A percentile compares a stretch with the other conserved stretches of the same genome.
phyloP scores from a whole-genome alignment of 2,329 filamentous ascomycete genomes.

The Nemania sp. region DNA sequence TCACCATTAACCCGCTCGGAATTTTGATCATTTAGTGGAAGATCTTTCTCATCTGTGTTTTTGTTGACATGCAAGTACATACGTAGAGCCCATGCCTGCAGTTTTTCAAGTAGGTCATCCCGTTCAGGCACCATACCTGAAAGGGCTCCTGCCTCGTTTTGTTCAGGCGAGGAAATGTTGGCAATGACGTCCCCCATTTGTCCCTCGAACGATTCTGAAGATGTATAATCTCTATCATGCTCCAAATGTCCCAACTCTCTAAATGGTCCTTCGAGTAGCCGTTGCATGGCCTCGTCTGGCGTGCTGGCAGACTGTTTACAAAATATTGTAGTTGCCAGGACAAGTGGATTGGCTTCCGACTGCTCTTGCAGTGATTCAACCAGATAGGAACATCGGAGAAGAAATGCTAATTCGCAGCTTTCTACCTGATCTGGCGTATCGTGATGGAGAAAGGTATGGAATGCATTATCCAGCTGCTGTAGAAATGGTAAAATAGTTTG shows the following conservation, averaged over 20 bases:
- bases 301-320: slow-evolving; percentile 35
- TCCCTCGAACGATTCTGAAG: slow-evolving; percentile 21
- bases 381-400: slow-evolving; percentile 43
- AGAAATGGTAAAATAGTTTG: slow-evolving; percentile 34
- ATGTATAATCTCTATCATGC: slow-evolving; percentile 12
- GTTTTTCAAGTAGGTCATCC: slow-evolving; percentile 35
- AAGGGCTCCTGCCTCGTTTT: slow-evolving; percentile 7
- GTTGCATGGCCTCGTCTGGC: slow-evolving; percentile 27
- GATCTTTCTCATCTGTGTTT: neutral
- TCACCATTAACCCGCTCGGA: neutral
- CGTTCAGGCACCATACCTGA: slow-evolving; percentile 36
- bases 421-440: no score
- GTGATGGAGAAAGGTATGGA: slow-evolving; percentile 36
- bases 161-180: slow-evolving; percentile 26
- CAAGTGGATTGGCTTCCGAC: slow-evolving; percentile 27
- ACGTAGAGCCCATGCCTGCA: slow-evolving; percentile 42
- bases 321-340: slow-evolving; percentile 45
- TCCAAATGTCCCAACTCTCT: slow-evolving; percentile 38
- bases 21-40: neutral
- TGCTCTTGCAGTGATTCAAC: slow-evolving; percentile 37
- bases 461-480: slow-evolving; percentile 44
- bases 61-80: slow-evolving; percentile 37
- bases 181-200: slow-evolving; percentile 35
- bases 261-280: slow-evolving; percentile 40
- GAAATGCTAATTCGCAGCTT: slow-evolving; percentile 42